phyloP scores from a whole-genome alignment of 2,329 filamentous ascomycete species.

The Huntiella savannae region DNA sequence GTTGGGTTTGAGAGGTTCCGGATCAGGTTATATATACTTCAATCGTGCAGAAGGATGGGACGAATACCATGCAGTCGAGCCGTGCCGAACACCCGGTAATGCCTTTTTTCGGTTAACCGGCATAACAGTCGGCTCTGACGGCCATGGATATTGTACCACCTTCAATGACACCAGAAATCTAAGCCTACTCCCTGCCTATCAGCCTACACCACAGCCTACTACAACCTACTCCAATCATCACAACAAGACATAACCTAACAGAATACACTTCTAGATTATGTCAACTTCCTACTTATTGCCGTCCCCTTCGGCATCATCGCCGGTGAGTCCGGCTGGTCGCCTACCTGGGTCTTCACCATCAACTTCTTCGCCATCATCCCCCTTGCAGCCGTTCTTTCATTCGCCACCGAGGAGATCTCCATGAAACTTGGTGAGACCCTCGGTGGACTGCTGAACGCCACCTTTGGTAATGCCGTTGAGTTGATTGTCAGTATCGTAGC shows the following conservation, averaged over 20 bases:
- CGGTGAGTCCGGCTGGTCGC: constrained; percentile 40
- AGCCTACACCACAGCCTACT: background rate
- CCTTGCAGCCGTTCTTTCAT: constrained; percentile 52
- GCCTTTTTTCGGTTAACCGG: constrained; percentile 2
- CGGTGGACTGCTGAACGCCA: constrained; percentile 56
- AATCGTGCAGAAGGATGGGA: too few species aligned
- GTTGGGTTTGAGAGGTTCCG: too few species aligned
- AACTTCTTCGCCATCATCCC: constrained; percentile 72
- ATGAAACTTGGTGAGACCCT: constrained; percentile 53
- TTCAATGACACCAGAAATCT: background rate
- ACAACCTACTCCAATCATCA: background rate
- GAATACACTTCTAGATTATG: constrained; percentile 25
- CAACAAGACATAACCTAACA: background rate
- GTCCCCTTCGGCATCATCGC: constrained; percentile 56
- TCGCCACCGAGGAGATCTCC: constrained; percentile 61
- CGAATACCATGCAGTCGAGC: too few species aligned
- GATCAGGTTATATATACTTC: too few species aligned
- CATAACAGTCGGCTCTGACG: background rate
- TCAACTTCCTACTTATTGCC: constrained; percentile 54
- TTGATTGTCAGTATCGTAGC: constrained; percentile 83
- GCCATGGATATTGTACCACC: background rate
- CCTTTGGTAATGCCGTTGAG: constrained; percentile 65
- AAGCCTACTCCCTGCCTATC: background rate
- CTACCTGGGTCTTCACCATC: constrained; percentile 51
- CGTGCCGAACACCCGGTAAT: constrained; percentile 2